A percentile compares a stretch with the other conserved stretches of the same genome.
Conservation (phyloP, 805 yeast genomes). For the Schwanniomyces occidentalis region DNA sequence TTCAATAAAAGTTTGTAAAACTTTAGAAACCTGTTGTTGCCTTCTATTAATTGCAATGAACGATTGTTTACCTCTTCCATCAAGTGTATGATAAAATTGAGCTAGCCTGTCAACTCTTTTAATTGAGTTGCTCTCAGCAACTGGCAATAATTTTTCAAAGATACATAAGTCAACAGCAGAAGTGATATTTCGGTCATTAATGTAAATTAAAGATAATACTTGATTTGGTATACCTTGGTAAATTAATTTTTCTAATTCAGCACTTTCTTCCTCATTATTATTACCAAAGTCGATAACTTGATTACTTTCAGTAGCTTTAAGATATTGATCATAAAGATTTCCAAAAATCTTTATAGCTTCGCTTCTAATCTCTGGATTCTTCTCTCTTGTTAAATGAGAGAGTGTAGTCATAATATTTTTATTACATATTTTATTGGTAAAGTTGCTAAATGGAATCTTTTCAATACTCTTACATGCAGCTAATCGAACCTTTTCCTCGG, state of each 20-base stretch:
- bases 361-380: constrained; percentile 61
- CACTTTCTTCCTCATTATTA: constrained; percentile 21
- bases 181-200: constrained; percentile 69
- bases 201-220: constrained; percentile 65
- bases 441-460: constrained; percentile 43
- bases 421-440: constrained; percentile 50
- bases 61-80: constrained; percentile 59
- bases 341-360: constrained; percentile 57
- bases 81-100: constrained; percentile 47
- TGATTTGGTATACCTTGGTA: constrained; percentile 60
- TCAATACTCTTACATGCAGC: constrained; percentile 56
- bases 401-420: constrained; percentile 53
- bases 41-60: constrained; percentile 69
- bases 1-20: constrained; percentile 48
- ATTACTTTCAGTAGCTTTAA: constrained; percentile 12
- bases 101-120: constrained; percentile 57
- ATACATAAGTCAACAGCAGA: constrained; percentile 61
- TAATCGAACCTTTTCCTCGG: constrained; percentile 71
- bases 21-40: constrained; percentile 61
- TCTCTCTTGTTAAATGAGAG: constrained; percentile 69
- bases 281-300: constrained; percentile 32
- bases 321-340: constrained; percentile 52
- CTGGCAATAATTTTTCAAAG: constrained; percentile 62
- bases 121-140: constrained; percentile 41
- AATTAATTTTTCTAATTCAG: constrained; percentile 30